Percentiles rank a stretch among this genome's conserved stretches.
Conservation (phyloP, 306 rosid species). For the Dalbergia cochinchinensis region DNA sequence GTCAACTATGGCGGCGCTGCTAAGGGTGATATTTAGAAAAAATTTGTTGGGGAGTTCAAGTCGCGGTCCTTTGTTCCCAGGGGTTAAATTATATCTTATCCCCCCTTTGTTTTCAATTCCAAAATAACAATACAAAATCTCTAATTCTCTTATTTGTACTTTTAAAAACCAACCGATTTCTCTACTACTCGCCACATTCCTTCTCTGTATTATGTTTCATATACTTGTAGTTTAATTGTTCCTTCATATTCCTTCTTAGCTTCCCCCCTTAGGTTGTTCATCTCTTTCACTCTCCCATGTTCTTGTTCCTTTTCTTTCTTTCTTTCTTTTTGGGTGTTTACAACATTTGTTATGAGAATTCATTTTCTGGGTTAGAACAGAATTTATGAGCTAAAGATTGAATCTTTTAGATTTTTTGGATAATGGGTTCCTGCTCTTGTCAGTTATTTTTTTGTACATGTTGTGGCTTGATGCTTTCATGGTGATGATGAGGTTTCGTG, state of each 20-base stretch:
- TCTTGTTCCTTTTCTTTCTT: background rate
- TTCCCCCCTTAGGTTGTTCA: constrained; percentile 60
- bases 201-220: no score
- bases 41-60: no score
- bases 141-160: background rate
- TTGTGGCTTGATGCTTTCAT: no score
- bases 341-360: constrained; percentile 15
- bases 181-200: background rate
- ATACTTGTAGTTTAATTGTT: no score
- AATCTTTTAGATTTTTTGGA: constrained; percentile 39
- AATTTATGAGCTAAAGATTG: constrained; percentile 55
- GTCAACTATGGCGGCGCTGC: no score
- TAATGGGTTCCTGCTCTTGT: constrained; percentile 16
- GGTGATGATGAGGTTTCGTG: no score
- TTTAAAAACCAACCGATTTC: constrained; percentile 29
- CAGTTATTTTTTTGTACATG: background rate
- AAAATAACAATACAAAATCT: constrained; percentile 26
- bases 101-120: background rate
- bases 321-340: background rate
- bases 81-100: no score
- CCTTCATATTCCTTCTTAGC: background rate
- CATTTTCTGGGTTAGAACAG: constrained; percentile 35
- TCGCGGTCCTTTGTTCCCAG: no score
- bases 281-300: constrained; percentile 5
- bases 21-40: no score